A percentile compares a stretch with the other conserved stretches of the same genome.
These are phyloP conservation scores for Priceomyces fermenticarens DNA, from an alignment of 805 yeast species.

Conservation along the genomic window DNA sequence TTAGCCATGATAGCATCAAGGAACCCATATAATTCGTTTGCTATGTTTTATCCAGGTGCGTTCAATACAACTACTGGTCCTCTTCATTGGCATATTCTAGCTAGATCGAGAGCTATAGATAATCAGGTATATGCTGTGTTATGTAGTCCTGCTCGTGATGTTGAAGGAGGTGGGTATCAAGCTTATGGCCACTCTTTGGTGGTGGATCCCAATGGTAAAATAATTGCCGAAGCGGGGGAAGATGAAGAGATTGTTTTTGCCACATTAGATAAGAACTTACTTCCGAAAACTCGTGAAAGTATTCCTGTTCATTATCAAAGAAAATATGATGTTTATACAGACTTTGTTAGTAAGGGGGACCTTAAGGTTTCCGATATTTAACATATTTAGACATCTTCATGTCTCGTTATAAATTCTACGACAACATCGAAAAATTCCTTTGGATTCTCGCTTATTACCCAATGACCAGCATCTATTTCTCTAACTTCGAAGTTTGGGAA, in stretches of 20 bases:
- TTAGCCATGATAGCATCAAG: conserved; percentile 69
- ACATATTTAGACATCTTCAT: conserved; percentile 27
- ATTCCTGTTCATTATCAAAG: conserved; percentile 45
- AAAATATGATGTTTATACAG: conserved; percentile 40
- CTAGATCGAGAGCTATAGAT: conserved; percentile 71
- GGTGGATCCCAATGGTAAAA: conserved; percentile 40
- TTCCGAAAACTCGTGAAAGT: conserved; percentile 39
- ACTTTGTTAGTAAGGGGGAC: conserved; percentile 27
- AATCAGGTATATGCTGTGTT: conserved; percentile 69
- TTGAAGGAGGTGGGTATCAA: conserved; percentile 42
- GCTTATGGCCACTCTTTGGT: conserved; percentile 47
- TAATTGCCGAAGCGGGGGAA: conserved; percentile 45
- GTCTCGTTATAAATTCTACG: conserved; percentile 56
- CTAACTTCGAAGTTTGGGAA: conserved; percentile 75
- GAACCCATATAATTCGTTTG: conserved; percentile 55
- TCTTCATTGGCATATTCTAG: conserved; percentile 75
- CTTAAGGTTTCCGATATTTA: conserved; percentile 27
- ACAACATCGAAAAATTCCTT: conserved; percentile 63
- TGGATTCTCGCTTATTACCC: conserved; percentile 90
- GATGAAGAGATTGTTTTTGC: conserved; percentile 44
- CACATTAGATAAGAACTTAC: conserved; percentile 34
- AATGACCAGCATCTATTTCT: conserved; percentile 85
- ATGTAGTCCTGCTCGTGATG: conserved; percentile 88
- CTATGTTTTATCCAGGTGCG: conserved; percentile 81
- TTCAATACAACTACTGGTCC: conserved; percentile 86